These are phyloP conservation scores for Pistacia atlantica DNA, from an alignment of 345 rosid genomes.

Conservation along the genomic window DNA sequence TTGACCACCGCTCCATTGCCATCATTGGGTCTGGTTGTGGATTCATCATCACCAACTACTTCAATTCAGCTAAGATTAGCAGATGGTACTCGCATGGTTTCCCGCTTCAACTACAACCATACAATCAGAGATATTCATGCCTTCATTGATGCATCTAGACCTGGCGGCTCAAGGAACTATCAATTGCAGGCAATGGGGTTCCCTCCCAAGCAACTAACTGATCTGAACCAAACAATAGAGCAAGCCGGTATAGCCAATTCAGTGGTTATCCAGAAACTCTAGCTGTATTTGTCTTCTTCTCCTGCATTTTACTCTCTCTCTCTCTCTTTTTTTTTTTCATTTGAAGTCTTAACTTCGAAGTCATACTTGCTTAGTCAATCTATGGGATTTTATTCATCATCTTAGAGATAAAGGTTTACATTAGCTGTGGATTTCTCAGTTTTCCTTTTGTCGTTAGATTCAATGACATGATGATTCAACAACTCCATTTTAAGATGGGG, in stretches of 20 bases:
- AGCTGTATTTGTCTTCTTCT: constrained; percentile 7
- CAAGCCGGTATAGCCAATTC: constrained; percentile 87
- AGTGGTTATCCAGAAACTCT: constrained; percentile 91
- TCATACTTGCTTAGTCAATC: background rate
- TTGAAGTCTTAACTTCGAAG: background rate
- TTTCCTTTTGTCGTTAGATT: background rate
- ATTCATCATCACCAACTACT: constrained; percentile 57
- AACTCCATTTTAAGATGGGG: background rate
- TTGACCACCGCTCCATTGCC: constrained; percentile 53
- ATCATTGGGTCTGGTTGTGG: constrained; percentile 59
- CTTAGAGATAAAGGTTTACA: background rate
- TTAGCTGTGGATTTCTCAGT: background rate
- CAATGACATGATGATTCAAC: background rate
- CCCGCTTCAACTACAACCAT: constrained; percentile 76
- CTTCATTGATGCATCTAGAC: constrained; percentile 86
- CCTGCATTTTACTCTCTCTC: too few relatives aligned
- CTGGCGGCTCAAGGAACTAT: constrained; percentile 64
- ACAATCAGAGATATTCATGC: constrained; percentile 69
- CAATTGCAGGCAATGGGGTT: constrained; percentile 91
- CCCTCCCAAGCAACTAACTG: constrained; percentile 79
- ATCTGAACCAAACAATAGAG: constrained; percentile 82
- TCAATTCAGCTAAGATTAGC: constrained; percentile 89
- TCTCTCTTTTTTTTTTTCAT: background rate
- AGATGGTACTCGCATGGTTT: constrained; percentile 76
- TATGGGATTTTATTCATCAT: background rate